These are phyloP conservation scores for Mycena crocata DNA, from an alignment of 768 basidiomycete genomes.

Conservation along the genomic window DNA sequence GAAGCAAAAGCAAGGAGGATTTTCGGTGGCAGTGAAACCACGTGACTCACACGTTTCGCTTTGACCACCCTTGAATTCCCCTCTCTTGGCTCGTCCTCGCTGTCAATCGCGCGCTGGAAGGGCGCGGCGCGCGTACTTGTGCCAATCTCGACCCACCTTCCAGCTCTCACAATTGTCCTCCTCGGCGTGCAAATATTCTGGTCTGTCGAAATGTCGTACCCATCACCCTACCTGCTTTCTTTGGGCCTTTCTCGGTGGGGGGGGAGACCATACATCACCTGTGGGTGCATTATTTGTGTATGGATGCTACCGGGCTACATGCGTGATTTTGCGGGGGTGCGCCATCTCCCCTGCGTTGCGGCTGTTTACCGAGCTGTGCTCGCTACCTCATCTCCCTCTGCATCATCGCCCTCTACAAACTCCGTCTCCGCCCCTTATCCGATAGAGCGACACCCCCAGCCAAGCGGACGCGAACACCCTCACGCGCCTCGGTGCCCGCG, in stretches of 20 bases:
- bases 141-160: conserved; percentile 74
- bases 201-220: conserved; percentile 97
- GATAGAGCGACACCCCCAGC: not conserved
- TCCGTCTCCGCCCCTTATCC: conserved; percentile 16
- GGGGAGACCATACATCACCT: conserved; percentile 86
- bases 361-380: conserved; percentile 41
- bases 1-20: no score
- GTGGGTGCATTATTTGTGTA: conserved; percentile 72
- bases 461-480: conserved; percentile 62
- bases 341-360: no score
- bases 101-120: conserved; percentile 38
- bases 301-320: conserved; percentile 87
- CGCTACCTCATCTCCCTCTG: no score
- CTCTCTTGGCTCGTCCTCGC: not conserved
- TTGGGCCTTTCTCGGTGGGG: conserved; percentile 91
- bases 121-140: conserved; percentile 74
- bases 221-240: conserved; percentile 89
- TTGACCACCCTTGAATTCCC: conserved; percentile 24
- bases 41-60: not conserved
- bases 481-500: conserved; percentile 84
- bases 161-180: conserved; percentile 80
- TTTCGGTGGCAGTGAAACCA: no score
- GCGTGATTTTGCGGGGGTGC: conserved; percentile 66
- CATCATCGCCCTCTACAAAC: no score
- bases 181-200: conserved; percentile 91